phyloP scores from a whole-genome alignment of 768 basidiomycete species.

The Suillus sp. region DNA sequence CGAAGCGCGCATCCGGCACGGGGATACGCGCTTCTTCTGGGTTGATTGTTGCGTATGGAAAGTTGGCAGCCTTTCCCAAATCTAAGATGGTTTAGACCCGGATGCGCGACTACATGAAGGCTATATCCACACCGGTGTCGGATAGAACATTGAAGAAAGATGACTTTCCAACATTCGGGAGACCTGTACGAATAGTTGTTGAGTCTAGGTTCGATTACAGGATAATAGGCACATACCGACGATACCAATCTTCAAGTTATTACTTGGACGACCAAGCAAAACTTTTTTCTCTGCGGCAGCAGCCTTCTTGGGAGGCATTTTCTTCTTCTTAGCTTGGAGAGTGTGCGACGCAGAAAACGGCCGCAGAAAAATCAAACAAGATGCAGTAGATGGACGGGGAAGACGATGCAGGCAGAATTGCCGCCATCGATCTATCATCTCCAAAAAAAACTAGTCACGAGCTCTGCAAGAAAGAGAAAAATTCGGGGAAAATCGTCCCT shows the following conservation, averaged over 20 bases:
- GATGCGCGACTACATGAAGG: slow-evolving; percentile 6
- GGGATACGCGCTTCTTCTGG: slow-evolving; percentile 96
- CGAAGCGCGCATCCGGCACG: slow-evolving; percentile 91
- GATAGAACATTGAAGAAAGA: slow-evolving; percentile 99
- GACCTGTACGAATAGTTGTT: slow-evolving; percentile 46
- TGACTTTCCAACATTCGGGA: slow-evolving; percentile 97
- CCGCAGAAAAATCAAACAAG: slow-evolving; percentile 21
- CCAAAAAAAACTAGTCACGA: slow-evolving; percentile 16
- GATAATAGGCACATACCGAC: slow-evolving; percentile 72
- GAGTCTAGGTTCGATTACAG: not conserved
- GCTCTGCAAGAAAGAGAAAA: slow-evolving; percentile 9
- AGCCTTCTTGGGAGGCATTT: slow-evolving; percentile 93
- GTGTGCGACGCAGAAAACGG: slow-evolving; percentile 42
- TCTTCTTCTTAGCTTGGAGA: slow-evolving; percentile 57
- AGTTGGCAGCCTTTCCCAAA: slow-evolving; percentile 94
- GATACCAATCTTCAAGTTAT: slow-evolving; percentile 98
- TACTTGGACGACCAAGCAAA: slow-evolving; percentile 87
- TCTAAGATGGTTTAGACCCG: slow-evolving; percentile 44
- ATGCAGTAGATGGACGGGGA: slow-evolving; percentile 18
- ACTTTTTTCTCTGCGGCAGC: slow-evolving; percentile 76
- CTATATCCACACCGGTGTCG: slow-evolving; percentile 66
- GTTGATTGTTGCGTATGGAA: slow-evolving; percentile 93
- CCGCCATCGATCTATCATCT: slow-evolving; percentile 33
- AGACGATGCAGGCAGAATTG: slow-evolving; percentile 16
- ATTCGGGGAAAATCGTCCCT: not conserved